A percentile compares a stretch with the other conserved stretches of the same genome.
Evolutionary conservation across 2,329 filamentous ascomycete genomes (phyloP).

Genomic region (Scedosporium aurantiacum): DNA sequence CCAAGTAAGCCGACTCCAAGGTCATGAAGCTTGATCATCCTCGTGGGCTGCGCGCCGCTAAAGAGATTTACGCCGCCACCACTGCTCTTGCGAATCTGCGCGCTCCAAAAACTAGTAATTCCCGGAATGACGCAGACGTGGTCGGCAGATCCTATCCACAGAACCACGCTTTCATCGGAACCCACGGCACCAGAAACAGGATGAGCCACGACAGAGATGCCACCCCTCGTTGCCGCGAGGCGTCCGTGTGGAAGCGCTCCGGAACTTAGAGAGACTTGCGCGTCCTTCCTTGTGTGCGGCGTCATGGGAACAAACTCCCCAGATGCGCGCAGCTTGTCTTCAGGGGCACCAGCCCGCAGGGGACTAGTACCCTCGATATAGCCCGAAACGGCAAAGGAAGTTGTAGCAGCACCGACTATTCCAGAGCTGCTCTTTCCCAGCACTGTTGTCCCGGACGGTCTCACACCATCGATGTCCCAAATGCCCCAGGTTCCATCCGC

Average conservation of each 20-base stretch:
- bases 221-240: conserved; percentile 39
- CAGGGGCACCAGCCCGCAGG: conserved; percentile 29
- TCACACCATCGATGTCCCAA: conserved; percentile 53
- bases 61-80: conserved; percentile 45
- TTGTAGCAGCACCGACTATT: conserved; percentile 45
- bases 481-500: conserved; percentile 58
- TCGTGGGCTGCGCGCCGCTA: conserved; percentile 40
- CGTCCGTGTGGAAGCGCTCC: conserved; percentile 36
- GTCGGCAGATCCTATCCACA: conserved; percentile 47
- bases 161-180: conserved; percentile 41
- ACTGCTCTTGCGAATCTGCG: conserved; percentile 39
- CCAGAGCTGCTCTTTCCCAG: conserved; percentile 40
- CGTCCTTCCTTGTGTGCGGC: conserved; percentile 47
- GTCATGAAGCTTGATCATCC: conserved; percentile 45
- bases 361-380: conserved; percentile 50
- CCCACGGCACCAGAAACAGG: conserved; percentile 29
- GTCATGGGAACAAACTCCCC: conserved; percentile 54
- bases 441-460: conserved; percentile 33
- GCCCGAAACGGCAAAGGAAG: conserved; percentile 45
- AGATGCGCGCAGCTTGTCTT: conserved; percentile 24
- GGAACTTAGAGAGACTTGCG: conserved; percentile 29
- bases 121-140: conserved; percentile 46
- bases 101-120: conserved; percentile 47
- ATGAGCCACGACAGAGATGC: conserved; percentile 37
- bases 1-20: conserved; percentile 43